Evolutionary conservation across 176 grass and related monocot genomes (phyloP), one percentile per base, ranked within the genome.

Genomic region (Lolium perenne): DNA sequence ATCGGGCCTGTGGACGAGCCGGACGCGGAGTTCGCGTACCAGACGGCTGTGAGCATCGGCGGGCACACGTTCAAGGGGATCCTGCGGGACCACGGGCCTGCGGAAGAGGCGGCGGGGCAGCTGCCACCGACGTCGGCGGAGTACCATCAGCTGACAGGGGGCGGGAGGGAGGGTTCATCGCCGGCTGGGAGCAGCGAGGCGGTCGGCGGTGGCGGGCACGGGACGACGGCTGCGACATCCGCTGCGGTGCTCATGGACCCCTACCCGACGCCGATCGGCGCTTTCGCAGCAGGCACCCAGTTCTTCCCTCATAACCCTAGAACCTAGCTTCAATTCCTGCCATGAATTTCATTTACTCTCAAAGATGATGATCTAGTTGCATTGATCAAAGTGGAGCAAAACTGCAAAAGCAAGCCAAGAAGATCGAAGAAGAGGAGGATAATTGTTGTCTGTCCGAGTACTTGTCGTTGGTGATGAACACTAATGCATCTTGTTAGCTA

Each of bases 291-390:
- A 90, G 93, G 91, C 71, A 95, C 96, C n/a, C 96, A 94, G 88
- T 98, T 95, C 93, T 98, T 95, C 88, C 93, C 96, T 84, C 93
- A 98, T 92, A 94, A 98, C 69, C 89, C 93, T 57, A 92, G 93
- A 91, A 93, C 93, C 61, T 94, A 90, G 88, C 82, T 72, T 86
- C 80, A 53, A 78, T 83, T 92, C 81, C 58, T 46, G 71, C 51
- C 55, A 82, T 74, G 47, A 91, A 88, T 91, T 87, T 67, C 80
- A 75, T 91, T 83, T 90, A 66, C 80, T 87, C 51, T 32, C 74
- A 84, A 91, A 74, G 35, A 84, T 65, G 60, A 78, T 46, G 22
- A 65, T 26, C 75, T 18, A 53, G 72, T 32, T 75, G 72, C 72
- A 75, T 75, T 87, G 68, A 59, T 80, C 43, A 4, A 62, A 74